Evolutionary conservation across 2,329 filamentous ascomycete genomes (phyloP).

Genomic region (Mycosphaerella sp.): DNA sequence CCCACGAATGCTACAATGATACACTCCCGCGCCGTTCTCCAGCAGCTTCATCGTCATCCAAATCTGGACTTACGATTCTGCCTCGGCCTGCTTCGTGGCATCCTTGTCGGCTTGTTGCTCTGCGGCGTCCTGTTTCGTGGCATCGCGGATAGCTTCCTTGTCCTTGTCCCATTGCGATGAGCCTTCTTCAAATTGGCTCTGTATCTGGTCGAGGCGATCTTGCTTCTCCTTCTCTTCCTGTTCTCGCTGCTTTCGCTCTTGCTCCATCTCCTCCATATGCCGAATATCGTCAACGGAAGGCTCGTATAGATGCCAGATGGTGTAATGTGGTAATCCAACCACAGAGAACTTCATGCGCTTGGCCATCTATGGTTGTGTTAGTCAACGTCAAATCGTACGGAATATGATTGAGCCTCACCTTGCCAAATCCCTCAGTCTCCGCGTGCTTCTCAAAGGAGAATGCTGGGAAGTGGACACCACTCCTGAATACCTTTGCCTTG

Average conservation of each 20-base stretch:
- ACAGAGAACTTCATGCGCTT: constrained; percentile 94
- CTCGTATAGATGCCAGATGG: constrained; percentile 99
- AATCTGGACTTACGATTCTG: constrained; percentile 22
- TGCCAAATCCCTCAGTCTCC: constrained; percentile 97
- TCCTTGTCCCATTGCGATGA: constrained; percentile 84
- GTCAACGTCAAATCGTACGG: not conserved
- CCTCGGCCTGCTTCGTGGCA: constrained; percentile 14
- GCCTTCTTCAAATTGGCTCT: constrained; percentile 72
- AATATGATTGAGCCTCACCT: constrained; percentile 52
- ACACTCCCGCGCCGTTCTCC: constrained; percentile 5
- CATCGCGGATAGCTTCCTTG: constrained; percentile 68
- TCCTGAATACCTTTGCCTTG: constrained; percentile 90
- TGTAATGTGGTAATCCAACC: constrained; percentile 92
- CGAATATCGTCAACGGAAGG: constrained; percentile 96
- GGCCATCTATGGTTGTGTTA: constrained; percentile 65
- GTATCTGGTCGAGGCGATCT: constrained; percentile 69
- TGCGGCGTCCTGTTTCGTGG: constrained; percentile 51
- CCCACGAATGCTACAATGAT: constrained; percentile 9
- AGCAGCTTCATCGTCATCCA: constrained; percentile 3
- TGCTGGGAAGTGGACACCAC: constrained; percentile 93
- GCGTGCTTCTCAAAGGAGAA: constrained; percentile 99
- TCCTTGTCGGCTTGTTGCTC: constrained; percentile 27
- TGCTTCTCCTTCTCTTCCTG: constrained; percentile 69
- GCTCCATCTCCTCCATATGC: constrained; percentile 99
- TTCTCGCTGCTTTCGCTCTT: constrained; percentile 72